Evolutionary conservation across 345 rosid genomes (phyloP).

Genomic region (Dovyalis caffra): DNA sequence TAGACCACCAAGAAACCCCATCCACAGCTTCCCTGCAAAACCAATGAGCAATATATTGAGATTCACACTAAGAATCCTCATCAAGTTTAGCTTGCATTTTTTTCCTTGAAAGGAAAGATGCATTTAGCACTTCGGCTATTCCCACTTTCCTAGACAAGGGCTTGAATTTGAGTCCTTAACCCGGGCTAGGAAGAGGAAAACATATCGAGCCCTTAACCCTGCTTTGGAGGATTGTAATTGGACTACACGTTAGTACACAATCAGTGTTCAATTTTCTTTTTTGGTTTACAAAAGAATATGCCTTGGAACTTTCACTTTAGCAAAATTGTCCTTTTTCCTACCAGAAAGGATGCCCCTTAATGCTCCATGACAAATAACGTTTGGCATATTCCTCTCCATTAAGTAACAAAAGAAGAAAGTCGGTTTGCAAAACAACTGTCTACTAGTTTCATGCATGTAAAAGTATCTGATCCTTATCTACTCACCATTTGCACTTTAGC

Average conservation of each 20-base stretch:
- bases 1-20: constrained; percentile 15
- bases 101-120: no score
- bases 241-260: no score
- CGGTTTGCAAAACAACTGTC: constrained; percentile 9
- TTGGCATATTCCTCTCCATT: constrained; percentile 14
- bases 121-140: no score
- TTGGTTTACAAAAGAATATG: no score
- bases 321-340: neutral
- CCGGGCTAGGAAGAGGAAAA: no score
- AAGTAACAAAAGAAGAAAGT: neutral
- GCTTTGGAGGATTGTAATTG: no score
- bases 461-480: constrained; percentile 2
- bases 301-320: neutral
- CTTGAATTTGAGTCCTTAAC: no score
- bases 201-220: no score
- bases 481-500: neutral
- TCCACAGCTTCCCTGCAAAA: constrained; percentile 31
- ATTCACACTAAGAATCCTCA: neutral
- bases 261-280: no score
- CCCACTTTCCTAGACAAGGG: no score
- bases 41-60: neutral
- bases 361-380: constrained; percentile 12
- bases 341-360: neutral
- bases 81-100: no score
- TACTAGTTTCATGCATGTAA: no score